phyloP scores from a whole-genome alignment of 2,329 filamentous ascomycete genomes.

The Fusarium xyrophilum region DNA sequence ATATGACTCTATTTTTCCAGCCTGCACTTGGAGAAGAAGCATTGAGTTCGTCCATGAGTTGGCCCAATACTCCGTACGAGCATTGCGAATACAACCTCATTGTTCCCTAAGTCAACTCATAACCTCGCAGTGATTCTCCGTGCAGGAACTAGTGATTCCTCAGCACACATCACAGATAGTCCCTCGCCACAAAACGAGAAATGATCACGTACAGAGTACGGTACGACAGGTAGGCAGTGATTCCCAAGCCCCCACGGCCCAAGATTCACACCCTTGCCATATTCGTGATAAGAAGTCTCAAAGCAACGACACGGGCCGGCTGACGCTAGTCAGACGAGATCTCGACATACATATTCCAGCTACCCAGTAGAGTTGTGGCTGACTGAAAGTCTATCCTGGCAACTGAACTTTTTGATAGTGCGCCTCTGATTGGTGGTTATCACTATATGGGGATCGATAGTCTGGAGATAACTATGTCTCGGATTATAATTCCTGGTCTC shows the following conservation, averaged over 20 bases:
- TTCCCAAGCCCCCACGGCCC: not conserved
- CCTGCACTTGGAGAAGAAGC: not conserved
- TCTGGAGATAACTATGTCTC: not conserved
- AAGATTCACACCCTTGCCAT: not conserved
- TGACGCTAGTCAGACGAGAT: conserved; percentile 2
- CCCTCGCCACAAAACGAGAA: not conserved
- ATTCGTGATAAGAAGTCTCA: not conserved
- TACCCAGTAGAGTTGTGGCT: conserved; percentile 12
- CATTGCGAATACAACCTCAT: not conserved
- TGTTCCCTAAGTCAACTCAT: not conserved
- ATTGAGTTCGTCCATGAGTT: not conserved
- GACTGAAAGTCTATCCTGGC: conserved; percentile 13
- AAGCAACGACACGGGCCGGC: conserved; percentile 2
- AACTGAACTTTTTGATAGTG: not conserved
- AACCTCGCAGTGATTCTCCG: not conserved
- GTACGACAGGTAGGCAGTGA: not conserved
- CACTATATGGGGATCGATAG: not conserved
- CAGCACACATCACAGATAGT: not conserved
- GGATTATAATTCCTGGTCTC: conserved; percentile 1
- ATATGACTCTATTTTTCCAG: conserved; percentile 10
- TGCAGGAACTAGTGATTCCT: not conserved
- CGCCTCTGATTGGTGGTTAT: conserved; percentile 16
- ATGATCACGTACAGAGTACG: not conserved
- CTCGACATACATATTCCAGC: not conserved
- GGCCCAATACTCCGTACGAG: not conserved